These are phyloP conservation scores for Vigna nakashimae DNA, from an alignment of 306 rosid genomes.

Conservation along the genomic window DNA sequence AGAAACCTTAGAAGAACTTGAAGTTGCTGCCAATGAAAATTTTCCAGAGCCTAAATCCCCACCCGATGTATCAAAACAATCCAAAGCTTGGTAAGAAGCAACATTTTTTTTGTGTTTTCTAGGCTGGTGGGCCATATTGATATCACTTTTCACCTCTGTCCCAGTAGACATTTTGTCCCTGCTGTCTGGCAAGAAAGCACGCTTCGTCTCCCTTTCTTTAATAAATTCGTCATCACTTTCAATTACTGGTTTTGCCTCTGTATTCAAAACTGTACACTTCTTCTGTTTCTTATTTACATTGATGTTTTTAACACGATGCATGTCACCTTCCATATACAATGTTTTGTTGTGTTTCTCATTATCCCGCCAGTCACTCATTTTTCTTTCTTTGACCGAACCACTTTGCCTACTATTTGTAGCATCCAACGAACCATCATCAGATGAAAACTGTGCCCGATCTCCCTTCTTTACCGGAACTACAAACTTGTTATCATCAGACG, in stretches of 20 bases:
- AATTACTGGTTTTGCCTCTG: constrained; percentile 35
- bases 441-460: constrained; percentile 46
- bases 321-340: constrained; percentile 44
- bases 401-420: constrained; percentile 20
- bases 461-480: constrained; percentile 52
- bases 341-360: constrained; percentile 42
- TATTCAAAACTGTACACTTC: constrained; percentile 46
- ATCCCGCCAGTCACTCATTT: constrained; percentile 55
- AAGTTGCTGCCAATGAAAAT: constrained; percentile 57
- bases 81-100: constrained; percentile 44
- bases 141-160: constrained; percentile 44
- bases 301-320: constrained; percentile 46
- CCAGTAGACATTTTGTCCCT: constrained; percentile 43
- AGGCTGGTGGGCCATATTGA: constrained; percentile 45
- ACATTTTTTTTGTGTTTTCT: constrained; percentile 46
- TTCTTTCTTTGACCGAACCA: constrained; percentile 60
- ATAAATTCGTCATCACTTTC: constrained; percentile 46
- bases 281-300: constrained; percentile 55
- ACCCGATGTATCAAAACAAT: constrained; percentile 46
- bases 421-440: constrained; percentile 49
- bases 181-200: constrained; percentile 34
- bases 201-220: constrained; percentile 46
- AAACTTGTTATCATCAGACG: constrained; percentile 43
- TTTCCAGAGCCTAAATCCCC: constrained; percentile 56
- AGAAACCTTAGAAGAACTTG: constrained; percentile 76